These are phyloP conservation scores for Plasmodium falciparum DNA, from an alignment of 169 alveolate genomes.

Conservation along the genomic window DNA sequence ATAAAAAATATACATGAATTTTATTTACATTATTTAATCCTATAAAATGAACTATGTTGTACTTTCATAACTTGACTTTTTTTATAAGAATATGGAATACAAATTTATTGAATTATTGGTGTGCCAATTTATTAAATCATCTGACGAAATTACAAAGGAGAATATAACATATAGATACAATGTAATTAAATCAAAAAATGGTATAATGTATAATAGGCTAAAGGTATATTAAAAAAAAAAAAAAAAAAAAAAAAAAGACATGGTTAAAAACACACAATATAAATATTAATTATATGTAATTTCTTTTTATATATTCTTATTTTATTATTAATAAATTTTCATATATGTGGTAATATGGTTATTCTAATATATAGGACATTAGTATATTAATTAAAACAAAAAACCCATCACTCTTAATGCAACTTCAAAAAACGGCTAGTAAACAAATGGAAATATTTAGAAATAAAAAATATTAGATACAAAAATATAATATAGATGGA, in stretches of 20 bases:
- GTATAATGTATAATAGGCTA: conserved; percentile 56
- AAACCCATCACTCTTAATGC: conserved; percentile 91
- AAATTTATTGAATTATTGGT: conserved; percentile 94
- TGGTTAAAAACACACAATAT: background rate
- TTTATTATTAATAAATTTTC: too few relatives aligned
- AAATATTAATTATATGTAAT: background rate
- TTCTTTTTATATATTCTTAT: background rate
- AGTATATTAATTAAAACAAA: conserved; percentile 88
- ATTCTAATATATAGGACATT: conserved; percentile 60
- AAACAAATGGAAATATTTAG: conserved; percentile 77
- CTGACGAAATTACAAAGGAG: conserved; percentile 93
- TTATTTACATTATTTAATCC: too few relatives aligned
- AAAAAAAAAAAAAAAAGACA: background rate
- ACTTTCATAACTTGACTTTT: conserved; percentile 5
- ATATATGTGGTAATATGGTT: conserved; percentile 2
- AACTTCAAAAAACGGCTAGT: conserved; percentile 87
- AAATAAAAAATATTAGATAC: conserved; percentile 9
- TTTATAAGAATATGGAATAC: conserved; percentile 92
- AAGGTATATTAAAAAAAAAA: conserved; percentile 27
- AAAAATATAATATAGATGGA: background rate
- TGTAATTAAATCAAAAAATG: conserved; percentile 83
- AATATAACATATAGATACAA: conserved; percentile 92
- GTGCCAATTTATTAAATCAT: conserved; percentile 90
- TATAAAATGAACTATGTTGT: background rate
- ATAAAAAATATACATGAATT: too few relatives aligned